Percentiles rank a stretch among this genome's conserved stretches.
These are phyloP conservation scores for Crataegus laevigata DNA, from an alignment of 306 rosid genomes.

Conservation along the genomic window DNA sequence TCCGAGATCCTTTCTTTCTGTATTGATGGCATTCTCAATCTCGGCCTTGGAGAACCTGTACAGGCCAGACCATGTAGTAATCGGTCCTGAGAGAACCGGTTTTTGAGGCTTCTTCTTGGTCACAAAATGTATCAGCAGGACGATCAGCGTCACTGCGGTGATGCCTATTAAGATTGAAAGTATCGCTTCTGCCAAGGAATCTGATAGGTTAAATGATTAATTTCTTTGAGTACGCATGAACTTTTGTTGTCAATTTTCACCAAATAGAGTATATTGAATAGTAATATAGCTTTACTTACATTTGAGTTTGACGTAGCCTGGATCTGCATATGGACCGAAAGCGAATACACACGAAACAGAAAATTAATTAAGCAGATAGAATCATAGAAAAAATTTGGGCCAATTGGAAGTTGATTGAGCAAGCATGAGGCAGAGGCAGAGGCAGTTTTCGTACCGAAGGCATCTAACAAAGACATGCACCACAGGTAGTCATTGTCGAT, in stretches of 20 bases:
- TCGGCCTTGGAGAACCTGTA: conserved; percentile 65
- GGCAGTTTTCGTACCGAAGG: conserved; percentile 23
- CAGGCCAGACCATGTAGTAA: conserved; percentile 50
- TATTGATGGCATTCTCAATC: conserved; percentile 59
- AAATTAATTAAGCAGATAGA: neutral
- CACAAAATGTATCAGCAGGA: conserved; percentile 32
- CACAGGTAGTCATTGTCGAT: conserved; percentile 25
- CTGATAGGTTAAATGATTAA: conserved; percentile 8
- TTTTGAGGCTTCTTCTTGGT: conserved; percentile 36
- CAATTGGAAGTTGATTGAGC: neutral
- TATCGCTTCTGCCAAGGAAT: conserved; percentile 12
- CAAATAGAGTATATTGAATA: neutral
- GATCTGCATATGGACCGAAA: conserved; percentile 15
- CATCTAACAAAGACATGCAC: conserved; percentile 32
- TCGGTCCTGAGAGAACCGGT: conserved; percentile 16
- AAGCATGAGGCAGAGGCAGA: neutral
- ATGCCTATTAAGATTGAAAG: conserved; percentile 16
- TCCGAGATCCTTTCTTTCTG: conserved; percentile 46
- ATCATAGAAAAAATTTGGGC: neutral
- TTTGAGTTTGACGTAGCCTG: conserved; percentile 23
- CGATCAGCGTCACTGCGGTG: conserved; percentile 15
- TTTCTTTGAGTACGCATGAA: neutral
- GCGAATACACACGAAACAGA: neutral
- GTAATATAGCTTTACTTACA: conserved; percentile 19
- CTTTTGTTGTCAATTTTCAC: neutral